These are phyloP conservation scores for Bipolaris sorokiniana DNA, from an alignment of 2,329 filamentous ascomycete species.

Conservation along the genomic window DNA sequence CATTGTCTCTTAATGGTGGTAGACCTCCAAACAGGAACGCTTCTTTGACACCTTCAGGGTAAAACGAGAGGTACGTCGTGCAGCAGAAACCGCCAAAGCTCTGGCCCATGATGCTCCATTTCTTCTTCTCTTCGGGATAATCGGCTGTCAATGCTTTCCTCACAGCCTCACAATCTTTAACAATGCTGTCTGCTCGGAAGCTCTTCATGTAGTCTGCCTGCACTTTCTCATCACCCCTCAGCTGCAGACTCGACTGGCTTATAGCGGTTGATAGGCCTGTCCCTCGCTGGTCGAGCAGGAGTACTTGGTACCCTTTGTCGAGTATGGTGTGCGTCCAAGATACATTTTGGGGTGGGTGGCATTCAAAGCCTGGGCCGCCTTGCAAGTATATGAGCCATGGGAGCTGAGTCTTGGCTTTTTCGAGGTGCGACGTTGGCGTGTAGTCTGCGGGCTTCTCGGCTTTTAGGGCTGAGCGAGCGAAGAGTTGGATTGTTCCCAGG, in stretches of 20 bases:
- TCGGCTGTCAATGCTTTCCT: constrained; percentile 74
- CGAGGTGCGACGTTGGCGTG: constrained; percentile 56
- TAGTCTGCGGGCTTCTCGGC: constrained; percentile 66
- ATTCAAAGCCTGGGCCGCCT: constrained; percentile 84
- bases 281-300: constrained; percentile 90
- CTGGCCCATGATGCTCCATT: constrained; percentile 89
- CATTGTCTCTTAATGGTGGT: constrained; percentile 72
- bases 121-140: constrained; percentile 71
- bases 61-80: constrained; percentile 82
- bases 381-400: constrained; percentile 76
- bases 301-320: constrained; percentile 78
- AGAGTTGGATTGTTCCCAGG: constrained; percentile 71
- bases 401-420: constrained; percentile 55
- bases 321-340: constrained; percentile 74
- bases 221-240: constrained; percentile 65
- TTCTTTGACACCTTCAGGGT: constrained; percentile 78
- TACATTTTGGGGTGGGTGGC: constrained; percentile 74
- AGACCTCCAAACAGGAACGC: constrained; percentile 84
- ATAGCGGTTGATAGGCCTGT: constrained; percentile 85
- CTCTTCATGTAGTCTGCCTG: constrained; percentile 82
- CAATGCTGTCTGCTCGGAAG: constrained; percentile 89
- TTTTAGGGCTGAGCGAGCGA: constrained; percentile 75
- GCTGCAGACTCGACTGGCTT: constrained; percentile 71
- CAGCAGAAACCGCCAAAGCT: constrained; percentile 90
- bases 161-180: constrained; percentile 86